Base-by-base conservation (phyloP, 192 early-diverging fungal species). In the Phlyctochytrium arcticum region DNA sequence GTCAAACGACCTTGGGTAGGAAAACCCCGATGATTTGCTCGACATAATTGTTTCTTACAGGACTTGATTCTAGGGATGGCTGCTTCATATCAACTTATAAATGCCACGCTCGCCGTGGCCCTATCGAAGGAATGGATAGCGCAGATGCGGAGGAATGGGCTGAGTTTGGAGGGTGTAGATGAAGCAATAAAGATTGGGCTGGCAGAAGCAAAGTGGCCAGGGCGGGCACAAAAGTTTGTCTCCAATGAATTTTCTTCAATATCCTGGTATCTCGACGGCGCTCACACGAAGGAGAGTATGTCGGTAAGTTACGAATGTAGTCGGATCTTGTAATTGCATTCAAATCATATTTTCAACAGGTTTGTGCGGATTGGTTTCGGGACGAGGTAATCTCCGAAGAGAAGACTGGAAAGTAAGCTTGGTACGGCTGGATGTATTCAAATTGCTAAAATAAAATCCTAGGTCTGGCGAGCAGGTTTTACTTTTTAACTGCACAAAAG, bases 251-350 rank as follows among this genome's bases (percentile, higher is more conserved):
- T 69, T 51, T 74, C 78, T 3, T 44, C 60, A 32, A 67, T 89
- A 2, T 80, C 54, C 1, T 97, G 90, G 89, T 88, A 84, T 71
- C 75, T 95, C 49, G 96, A 99, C 72, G 96, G 96, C 32, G 96
- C 96, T 1, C 96, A 99, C 67, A 99, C 96, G 0, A 67, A 75
- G 6, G 96, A 99, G 70, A 93, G 90, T 67, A 80, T 94, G 37
- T 73, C 79, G 33, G 83, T 85, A 60, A 30, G 54, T 24, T 36
- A 44, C 24, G 17, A 27, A 15, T 71, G 10, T 70, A 27, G 30
- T 36, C 10, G 82, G 42, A 5, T 35, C 36, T 42, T 51, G 35
- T 54, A 36, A 33, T 56, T 35, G 46, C 42, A 19, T 19, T 2
- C 2, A 19, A 44, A 44, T 44, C 12, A n/a, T 44, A 19, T n/a